Base-by-base conservation (phyloP, 345 rosid species). In the Euphorbia peplus region DNA sequence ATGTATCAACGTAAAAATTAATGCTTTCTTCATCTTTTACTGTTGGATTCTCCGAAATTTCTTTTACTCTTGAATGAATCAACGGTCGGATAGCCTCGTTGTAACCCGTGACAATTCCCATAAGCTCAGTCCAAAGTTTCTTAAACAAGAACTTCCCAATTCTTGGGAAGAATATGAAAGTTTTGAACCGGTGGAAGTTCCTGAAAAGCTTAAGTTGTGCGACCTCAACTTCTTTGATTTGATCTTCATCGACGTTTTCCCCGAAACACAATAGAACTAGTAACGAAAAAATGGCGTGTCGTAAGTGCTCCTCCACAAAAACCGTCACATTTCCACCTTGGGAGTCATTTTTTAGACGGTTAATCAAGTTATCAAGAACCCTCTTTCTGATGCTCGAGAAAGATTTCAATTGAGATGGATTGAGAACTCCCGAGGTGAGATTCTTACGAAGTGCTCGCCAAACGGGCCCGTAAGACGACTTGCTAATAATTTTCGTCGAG, bases 401-500 rank as follows among this genome's bases (percentile, higher is more conserved):
- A 0, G 42, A 30, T 50, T 8, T 44, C 4, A 66, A 30, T 0
- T 55, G 59, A 16, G 66, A 35, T n/a, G 75, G 70, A 55, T 48
- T 42, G 58, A 72, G 70, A 48, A 72, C 59, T n/a, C 70, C 70
- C 2, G 66, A 15, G 1, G 70, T 48, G 24, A 72, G 59, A 37
- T 72, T 72, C 3, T 41, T 60, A 15, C 70, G 70, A 9, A 72
- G 75, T 3, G 63, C 50, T 14, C 70, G 65, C 75, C 75, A 72
- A 11, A 52, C 32, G 25, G 70, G 26, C 7, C 75, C 70, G n/a
- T 64, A 72, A 25, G 64, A 48, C 1, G 58, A 57, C 30, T 25
- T 60, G 8, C 65, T 35, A 13, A 72, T 50, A 18, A 54, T 63
- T 35, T 37, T 59, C 29, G 46, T 32, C 0, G 62, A 47, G n/a